Base-by-base conservation (phyloP, 2,329 filamentous ascomycete species). In the Neodidymelliopsis sp. region DNA sequence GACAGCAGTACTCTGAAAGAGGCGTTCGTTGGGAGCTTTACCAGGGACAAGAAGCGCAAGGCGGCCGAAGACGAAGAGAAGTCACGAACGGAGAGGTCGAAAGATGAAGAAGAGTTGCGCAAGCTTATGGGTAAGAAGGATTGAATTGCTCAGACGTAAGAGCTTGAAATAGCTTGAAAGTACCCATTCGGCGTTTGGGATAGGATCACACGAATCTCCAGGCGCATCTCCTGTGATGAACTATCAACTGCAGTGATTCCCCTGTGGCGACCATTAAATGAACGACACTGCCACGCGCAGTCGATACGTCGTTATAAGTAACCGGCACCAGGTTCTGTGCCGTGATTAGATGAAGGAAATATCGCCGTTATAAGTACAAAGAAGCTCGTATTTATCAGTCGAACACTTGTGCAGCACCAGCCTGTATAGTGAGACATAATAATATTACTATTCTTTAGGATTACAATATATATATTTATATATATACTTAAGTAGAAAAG, bases 41-140 rank as follows among this genome's bases (percentile, higher is more conserved):
- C 63, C 36, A 30, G 30, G 9, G 73, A 49, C 65, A 67, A 49
- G 55, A 65, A 57, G 56, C 64, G 56, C 54, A 54, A 56, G 40
- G 63, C 53, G 41, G 6, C 51, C 30, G 64, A 45, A 33, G 46
- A 62, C 43, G 49, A 70, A 27, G 42, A 65, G 24, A 70, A 70
- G 18, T 57, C 49, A 10, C 59, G 57, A 27, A 53, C 65, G 35
- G 67, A 66, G 29, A 63, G 67, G 31, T 70, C 69, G 4, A 65
- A 67, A 13, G 71, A 73, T 31, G 73, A 76, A 24, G 64, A 72
- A 29, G 60, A 71, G 49, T 33, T 77, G 45, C 68, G 70, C 49
- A 73, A 69, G 42, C 60, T 74, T 45, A 66, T 69, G 57, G 71
- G 67, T 4, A 73, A 69, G 55, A 59, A 66, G 13, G 56, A 65